These are phyloP conservation scores for Cutaneotrichosporon mucoides DNA, from an alignment of 1,284 basidiomycete genomes.

Conservation along the genomic window DNA sequence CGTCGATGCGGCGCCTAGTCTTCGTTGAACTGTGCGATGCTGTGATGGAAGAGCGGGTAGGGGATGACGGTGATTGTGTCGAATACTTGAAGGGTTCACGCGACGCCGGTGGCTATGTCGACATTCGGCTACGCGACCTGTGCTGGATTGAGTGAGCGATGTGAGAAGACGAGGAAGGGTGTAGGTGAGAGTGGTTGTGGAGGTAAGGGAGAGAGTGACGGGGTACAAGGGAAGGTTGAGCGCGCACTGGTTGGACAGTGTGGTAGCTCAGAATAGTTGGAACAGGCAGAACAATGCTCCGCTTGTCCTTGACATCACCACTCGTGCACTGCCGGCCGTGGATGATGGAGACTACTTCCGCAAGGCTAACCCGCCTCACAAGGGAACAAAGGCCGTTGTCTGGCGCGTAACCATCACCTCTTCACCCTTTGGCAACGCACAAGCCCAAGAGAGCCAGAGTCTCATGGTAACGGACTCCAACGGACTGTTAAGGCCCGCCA, in stretches of 20 bases:
- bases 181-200: neutral
- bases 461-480: too few species aligned
- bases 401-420: neutral
- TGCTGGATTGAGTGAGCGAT: neutral
- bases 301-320: neutral
- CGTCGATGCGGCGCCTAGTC: too few species aligned
- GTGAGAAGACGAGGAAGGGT: neutral
- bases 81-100: neutral
- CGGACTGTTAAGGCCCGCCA: too few species aligned
- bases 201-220: neutral
- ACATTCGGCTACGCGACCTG: neutral
- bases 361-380: neutral
- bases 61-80: neutral
- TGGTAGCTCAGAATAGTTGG: neutral
- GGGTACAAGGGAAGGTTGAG: neutral
- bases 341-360: neutral
- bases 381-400: neutral
- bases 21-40: too few species aligned
- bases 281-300: neutral
- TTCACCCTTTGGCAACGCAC: too few species aligned
- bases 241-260: too few species aligned
- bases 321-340: neutral
- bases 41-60: too few species aligned
- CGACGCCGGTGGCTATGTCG: neutral
- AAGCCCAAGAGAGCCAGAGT: too few species aligned